Evolutionary conservation across 129 eudicot genomes (phyloP).

Genomic region (Oenanthe sinensis): DNA sequence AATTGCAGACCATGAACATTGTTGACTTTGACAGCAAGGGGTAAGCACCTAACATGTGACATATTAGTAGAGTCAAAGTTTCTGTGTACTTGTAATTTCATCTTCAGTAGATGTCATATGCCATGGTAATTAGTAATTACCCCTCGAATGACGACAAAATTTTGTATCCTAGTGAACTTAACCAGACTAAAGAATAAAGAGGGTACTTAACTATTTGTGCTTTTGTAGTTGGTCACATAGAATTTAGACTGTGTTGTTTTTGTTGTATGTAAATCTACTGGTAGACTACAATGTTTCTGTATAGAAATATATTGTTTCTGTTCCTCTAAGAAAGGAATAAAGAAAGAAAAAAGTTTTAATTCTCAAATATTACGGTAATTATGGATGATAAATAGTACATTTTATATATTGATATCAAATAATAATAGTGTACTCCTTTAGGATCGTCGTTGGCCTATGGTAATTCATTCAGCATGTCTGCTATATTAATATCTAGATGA

Average conservation of each 20-base stretch:
- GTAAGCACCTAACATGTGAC: conserved; percentile 22
- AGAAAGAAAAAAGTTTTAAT: background rate
- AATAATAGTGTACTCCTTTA: too few species aligned
- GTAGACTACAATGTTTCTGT: too few species aligned
- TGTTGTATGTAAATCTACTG: background rate
- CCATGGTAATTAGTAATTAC: too few species aligned
- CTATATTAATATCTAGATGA: too few species aligned
- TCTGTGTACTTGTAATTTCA: background rate
- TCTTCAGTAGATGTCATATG: background rate
- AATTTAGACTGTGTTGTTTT: background rate
- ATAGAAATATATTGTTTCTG: background rate
- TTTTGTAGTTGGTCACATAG: background rate
- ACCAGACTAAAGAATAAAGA: too few species aligned
- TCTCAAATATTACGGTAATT: too few species aligned
- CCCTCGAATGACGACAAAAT: too few species aligned
- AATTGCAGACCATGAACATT: conserved; percentile 55
- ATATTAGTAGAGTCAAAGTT: background rate
- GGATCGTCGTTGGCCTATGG: background rate
- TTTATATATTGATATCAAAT: background rate
- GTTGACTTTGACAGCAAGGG: conserved; percentile 71
- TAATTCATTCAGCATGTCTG: background rate
- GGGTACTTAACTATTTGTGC: background rate
- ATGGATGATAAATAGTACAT: background rate
- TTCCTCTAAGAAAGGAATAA: background rate
- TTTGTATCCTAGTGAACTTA: too few species aligned